Base-by-base conservation (phyloP, 1,284 basidiomycete genomes). In the Rhodotorula sp. region DNA sequence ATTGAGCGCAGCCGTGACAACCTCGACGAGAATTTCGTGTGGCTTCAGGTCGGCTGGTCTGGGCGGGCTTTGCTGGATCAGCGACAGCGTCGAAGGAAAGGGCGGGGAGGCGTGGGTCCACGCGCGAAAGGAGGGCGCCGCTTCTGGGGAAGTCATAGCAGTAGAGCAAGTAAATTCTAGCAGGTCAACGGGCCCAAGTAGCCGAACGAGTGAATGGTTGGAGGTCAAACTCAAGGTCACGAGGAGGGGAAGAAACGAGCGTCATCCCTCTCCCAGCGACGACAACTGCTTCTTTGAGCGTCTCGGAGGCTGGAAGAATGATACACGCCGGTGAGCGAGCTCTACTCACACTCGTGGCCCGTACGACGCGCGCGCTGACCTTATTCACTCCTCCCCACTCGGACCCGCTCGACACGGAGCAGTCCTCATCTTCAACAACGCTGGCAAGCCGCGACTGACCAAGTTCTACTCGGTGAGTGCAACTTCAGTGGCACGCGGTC, bases 401-500 rank as follows among this genome's bases (percentile, higher is more conserved):
- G 29, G 29, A 17, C n/a, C 17, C 48, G 8, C 53, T 22, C 22
- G 1, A 15, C 24, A 4, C n/a, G 9, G 19, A 19, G n/a, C 68
- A 67, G 71, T 73, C 13, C 63, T 75, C 48, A 75, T 75, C 70
- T 75, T 91, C 84, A 94, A 91, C 81, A 93, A 88, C 59, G 87
- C 87, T 73, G 94, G 93, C 55, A 89, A 95, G 72, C 88, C 96
- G 19, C 89, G 96, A 58, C 83, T 99, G 67, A 91, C 92, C 76
- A 98, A 97, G 82, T 99, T 97, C 86, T 99, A 96, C 83, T 77
- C 79, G 5, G 71, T 69, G 20, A 52, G 58, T 39, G 7, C 19
- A 24, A 24, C 17, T 34, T 48, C 4, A 13, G 34, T 5, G 24
- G n/a, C 48, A 3, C 5, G 39, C 39, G 39, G 19, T 15, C 4